Base-by-base conservation (phyloP, 495 filamentous ascomycete genomes). In the Trichoderma asperelloides region DNA sequence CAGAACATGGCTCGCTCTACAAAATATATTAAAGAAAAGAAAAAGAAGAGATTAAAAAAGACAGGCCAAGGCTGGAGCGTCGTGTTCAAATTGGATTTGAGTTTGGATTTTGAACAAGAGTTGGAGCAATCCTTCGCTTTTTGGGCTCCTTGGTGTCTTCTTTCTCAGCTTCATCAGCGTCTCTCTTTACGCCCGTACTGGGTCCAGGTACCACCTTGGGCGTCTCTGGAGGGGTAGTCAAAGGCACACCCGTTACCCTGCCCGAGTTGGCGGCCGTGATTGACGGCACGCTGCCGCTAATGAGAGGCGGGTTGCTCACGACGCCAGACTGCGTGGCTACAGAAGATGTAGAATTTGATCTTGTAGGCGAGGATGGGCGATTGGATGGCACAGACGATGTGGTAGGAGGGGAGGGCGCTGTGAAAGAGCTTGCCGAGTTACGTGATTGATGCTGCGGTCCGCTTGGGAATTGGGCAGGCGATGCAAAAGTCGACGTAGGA, bases 321-420 rank as follows among this genome's bases (percentile, higher is more conserved):
- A 78, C 71, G 9, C 71, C 70, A 15, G 78, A 67, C 57, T 81
- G 78, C 0, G 92, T 96, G 11, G 87, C 83, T 18, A 93, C 82
- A n/a, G 93, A 97, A 3, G 91, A 93, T 5, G 88, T 84, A 11
- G 95, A 97, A 69, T 90, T 96, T 1, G 92, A 94, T 49, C 94
- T 82, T 2, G 91, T 84, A 18, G 91, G 92, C 28, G 90, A 93
- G 8, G 86, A 84, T 12, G 91, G 90, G 23, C 87, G 87, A 70
- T 78, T 68, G 72, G 76, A 75, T 69, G 80, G 68, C 76, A 84
- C 73, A 63, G 79, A 73, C 3, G 78, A 72, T n/a, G 80, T 73
- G 28, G 79, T 71, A 27, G 85, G 85, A 4, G 86, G 86, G 0
- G 85, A 86, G 3, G 85, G 79, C 21, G 88, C 85, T 30, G 83